Evolutionary conservation across 2,329 filamentous ascomycete species (phyloP).

Genomic region (Graphiopsis chlorocephala): DNA sequence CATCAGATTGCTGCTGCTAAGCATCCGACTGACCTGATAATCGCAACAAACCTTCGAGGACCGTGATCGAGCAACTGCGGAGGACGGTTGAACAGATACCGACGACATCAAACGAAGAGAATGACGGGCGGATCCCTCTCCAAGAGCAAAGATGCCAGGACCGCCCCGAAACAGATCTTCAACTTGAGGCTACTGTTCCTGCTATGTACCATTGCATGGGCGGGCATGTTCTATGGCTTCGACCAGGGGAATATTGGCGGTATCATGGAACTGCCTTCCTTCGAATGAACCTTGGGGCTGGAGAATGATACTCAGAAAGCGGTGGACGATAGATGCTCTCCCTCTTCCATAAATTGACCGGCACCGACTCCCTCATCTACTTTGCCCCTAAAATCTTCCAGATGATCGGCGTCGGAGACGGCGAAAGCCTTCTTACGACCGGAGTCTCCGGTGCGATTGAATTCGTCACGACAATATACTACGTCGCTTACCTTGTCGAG

Average conservation of each 20-base stretch:
- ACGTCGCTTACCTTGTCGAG: constrained; percentile 22
- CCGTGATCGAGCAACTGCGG: neutral
- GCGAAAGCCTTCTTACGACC: neutral
- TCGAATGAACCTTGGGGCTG: constrained; percentile 20
- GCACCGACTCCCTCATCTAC: constrained; percentile 20
- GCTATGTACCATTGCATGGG: constrained; percentile 18
- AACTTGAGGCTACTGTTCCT: constrained; percentile 19
- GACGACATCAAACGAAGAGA: neutral
- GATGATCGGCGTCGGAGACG: constrained; percentile 19
- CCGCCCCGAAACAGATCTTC: constrained; percentile 21
- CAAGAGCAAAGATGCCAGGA: constrained; percentile 21
- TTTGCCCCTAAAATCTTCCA: constrained; percentile 19
- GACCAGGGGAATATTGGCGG: constrained; percentile 22
- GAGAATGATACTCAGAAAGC: constrained; percentile 15
- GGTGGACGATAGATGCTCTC: constrained; percentile 15
- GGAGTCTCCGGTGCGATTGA: constrained; percentile 22
- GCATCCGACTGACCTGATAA: neutral
- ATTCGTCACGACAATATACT: constrained; percentile 21
- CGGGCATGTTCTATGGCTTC: constrained; percentile 22
- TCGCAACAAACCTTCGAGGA: neutral
- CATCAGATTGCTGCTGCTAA: neutral
- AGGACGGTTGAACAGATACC: neutral
- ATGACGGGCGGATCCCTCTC: constrained; percentile 17
- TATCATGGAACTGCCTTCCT: constrained; percentile 20
- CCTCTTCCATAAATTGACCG: constrained; percentile 24